These are phyloP conservation scores for Periconia digitata DNA, from an alignment of 2,329 filamentous ascomycete species.

Conservation along the genomic window DNA sequence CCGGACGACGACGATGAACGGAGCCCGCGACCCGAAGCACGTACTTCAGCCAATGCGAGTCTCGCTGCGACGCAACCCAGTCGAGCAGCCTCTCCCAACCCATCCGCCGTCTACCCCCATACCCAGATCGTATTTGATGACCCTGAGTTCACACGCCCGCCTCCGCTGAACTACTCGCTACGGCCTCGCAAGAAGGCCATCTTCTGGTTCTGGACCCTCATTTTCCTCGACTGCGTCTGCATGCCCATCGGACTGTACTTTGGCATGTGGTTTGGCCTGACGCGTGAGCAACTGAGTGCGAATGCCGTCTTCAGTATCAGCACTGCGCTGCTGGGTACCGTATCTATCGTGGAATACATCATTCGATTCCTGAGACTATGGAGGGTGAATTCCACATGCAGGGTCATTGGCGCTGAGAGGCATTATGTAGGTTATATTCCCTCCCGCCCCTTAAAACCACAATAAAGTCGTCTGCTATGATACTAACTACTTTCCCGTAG, in stretches of 20 bases:
- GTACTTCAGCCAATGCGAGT: conserved; percentile 13
- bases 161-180: conserved; percentile 59
- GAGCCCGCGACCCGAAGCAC: conserved; percentile 14
- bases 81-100: conserved; percentile 23
- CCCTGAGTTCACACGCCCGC: conserved; percentile 47
- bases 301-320: conserved; percentile 58
- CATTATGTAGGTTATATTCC: conserved; percentile 35
- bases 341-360: conserved; percentile 58
- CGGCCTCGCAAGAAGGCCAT: conserved; percentile 58
- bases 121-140: conserved; percentile 46
- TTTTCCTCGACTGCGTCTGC: conserved; percentile 60
- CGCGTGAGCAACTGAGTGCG: conserved; percentile 47
- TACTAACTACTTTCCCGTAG: conserved; percentile 25
- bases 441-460: neutral
- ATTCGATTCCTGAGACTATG: conserved; percentile 53
- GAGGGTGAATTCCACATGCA: conserved; percentile 55
- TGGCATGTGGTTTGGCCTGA: conserved; percentile 60
- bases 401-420: conserved; percentile 52
- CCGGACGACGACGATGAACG: conserved; percentile 14
- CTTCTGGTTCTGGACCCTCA: conserved; percentile 60
- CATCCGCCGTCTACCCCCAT: conserved; percentile 40
- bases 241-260: conserved; percentile 64
- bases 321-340: conserved; percentile 55
- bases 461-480: conserved; percentile 9
- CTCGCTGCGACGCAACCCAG: conserved; percentile 25